Evolutionary conservation across 306 rosid species (phyloP).

Genomic region (Hylodesmum podocarpum): DNA sequence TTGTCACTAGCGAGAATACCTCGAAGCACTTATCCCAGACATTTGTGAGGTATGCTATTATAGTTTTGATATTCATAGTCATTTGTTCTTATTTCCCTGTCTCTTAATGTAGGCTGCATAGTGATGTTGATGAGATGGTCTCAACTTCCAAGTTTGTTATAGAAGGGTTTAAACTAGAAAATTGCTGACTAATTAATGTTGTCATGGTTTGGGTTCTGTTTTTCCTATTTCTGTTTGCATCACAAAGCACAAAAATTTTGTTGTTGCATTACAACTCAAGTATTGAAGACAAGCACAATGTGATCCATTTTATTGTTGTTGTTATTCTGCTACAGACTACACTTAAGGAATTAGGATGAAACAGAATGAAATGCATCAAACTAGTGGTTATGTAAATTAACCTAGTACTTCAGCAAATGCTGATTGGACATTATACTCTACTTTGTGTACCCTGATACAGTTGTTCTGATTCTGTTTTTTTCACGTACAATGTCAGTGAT

Average conservation of each 20-base stretch:
- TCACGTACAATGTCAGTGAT: slow-evolving; percentile 54
- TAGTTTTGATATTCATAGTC: neutral
- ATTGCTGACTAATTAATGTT: too few species aligned
- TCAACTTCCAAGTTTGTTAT: neutral
- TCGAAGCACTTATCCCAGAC: neutral
- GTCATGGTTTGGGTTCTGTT: neutral
- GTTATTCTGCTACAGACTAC: neutral
- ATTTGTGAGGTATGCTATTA: neutral
- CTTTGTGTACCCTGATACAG: slow-evolving; percentile 1
- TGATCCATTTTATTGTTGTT: neutral
- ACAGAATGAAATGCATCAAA: neutral
- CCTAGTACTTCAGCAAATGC: neutral
- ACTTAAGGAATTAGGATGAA: neutral
- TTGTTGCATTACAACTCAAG: neutral
- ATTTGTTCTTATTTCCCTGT: neutral
- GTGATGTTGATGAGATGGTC: neutral
- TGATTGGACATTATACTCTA: slow-evolving; percentile 1
- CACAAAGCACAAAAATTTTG: too few species aligned
- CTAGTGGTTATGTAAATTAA: neutral
- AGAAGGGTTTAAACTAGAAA: neutral
- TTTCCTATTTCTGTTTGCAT: too few species aligned
- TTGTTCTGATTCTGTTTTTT: slow-evolving; percentile 35
- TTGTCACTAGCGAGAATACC: neutral
- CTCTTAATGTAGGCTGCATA: neutral
- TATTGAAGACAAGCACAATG: neutral